Evolutionary conservation across 352 stramenopile genomes (phyloP).

Genomic region (Ophiocytium majus): DNA sequence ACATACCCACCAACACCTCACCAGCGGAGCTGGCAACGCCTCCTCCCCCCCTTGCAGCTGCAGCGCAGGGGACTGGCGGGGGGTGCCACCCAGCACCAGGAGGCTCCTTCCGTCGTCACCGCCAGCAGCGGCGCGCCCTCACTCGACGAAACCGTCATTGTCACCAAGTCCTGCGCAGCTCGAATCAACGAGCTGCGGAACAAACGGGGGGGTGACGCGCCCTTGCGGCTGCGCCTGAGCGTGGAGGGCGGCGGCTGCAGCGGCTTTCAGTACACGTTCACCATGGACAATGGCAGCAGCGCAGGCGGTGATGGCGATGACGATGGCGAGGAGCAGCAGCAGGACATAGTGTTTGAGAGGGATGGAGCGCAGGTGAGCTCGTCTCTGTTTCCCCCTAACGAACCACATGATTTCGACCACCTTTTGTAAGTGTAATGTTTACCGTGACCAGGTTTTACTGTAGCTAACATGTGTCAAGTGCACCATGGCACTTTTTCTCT

Average conservation of each 20-base stretch:
- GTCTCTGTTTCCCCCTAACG: neutral
- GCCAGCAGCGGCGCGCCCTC: neutral
- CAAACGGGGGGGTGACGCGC: conserved; percentile 40
- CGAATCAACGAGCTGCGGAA: conserved; percentile 51
- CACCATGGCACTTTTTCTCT: too few relatives aligned
- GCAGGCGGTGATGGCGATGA: conserved; percentile 47
- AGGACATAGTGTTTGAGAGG: conserved; percentile 17
- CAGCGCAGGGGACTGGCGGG: too few relatives aligned
- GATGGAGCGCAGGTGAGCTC: neutral
- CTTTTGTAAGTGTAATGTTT: too few relatives aligned
- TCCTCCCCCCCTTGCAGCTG: too few relatives aligned
- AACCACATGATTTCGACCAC: neutral
- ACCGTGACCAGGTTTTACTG: too few relatives aligned
- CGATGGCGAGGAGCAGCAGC: conserved; percentile 13
- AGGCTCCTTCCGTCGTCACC: too few relatives aligned
- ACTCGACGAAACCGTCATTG: conserved; percentile 46
- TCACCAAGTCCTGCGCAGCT: conserved; percentile 48
- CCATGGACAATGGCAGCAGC: conserved; percentile 74
- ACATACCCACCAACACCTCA: too few relatives aligned
- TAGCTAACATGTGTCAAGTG: too few relatives aligned
- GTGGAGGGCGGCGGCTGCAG: conserved; percentile 87
- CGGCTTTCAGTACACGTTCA: conserved; percentile 86
- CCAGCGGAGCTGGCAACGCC: too few relatives aligned
- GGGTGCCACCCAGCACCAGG: too few relatives aligned
- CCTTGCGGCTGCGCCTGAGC: conserved; percentile 69